Evolutionary conservation across 192 early-diverging fungal species (phyloP).

Genomic region (Coemansia sp.): DNA sequence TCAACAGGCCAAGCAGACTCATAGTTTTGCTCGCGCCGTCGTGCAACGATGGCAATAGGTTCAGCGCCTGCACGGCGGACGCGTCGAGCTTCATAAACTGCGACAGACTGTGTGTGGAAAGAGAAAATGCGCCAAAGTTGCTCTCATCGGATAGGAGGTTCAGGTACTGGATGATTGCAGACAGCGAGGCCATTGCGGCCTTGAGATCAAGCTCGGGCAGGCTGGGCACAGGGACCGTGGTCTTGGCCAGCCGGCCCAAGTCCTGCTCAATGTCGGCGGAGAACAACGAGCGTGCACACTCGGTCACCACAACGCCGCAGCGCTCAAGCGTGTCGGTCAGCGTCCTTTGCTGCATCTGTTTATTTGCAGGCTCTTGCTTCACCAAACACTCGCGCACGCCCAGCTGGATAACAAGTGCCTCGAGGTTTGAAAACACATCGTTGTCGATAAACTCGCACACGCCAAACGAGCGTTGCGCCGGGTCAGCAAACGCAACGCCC

Average conservation of each 20-base stretch:
- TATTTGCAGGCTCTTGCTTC: conserved; percentile 53
- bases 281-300: conserved; percentile 59
- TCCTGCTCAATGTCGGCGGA: conserved; percentile 85
- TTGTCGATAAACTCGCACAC: conserved; percentile 92
- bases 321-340: conserved; percentile 69
- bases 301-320: conserved; percentile 77
- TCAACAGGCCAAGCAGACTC: conserved; percentile 80
- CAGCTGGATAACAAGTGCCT: conserved; percentile 90
- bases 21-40: conserved; percentile 65
- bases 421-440: conserved; percentile 89
- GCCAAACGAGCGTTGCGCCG: conserved; percentile 75
- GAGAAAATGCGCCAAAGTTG: conserved; percentile 75
- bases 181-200: conserved; percentile 27
- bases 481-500: conserved; percentile 87
- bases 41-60: conserved; percentile 73
- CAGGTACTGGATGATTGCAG: conserved; percentile 36
- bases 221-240: conserved; percentile 63
- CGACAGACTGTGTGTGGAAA: conserved; percentile 72
- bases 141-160: conserved; percentile 73
- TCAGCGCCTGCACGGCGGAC: conserved; percentile 83
- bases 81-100: conserved; percentile 93
- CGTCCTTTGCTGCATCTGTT: conserved; percentile 70
- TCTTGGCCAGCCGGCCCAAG: conserved; percentile 72
- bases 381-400: conserved; percentile 91
- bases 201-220: conserved; percentile 60